phyloP scores from a whole-genome alignment of 805 yeast genomes.

The Lipomyces yamadae region DNA sequence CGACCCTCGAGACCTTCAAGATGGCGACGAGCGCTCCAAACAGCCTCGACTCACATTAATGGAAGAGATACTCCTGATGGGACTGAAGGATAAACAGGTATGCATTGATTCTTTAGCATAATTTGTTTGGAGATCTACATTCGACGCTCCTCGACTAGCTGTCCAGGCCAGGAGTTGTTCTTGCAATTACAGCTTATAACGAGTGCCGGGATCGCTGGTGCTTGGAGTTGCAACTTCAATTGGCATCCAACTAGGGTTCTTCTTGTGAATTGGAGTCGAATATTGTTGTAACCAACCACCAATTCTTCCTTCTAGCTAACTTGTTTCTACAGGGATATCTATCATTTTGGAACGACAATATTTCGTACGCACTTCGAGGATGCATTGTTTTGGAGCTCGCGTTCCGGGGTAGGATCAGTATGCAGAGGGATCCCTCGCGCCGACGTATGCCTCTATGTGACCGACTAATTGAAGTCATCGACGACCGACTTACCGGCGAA shows the following conservation, averaged over 20 bases:
- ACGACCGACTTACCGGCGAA: constrained; percentile 89
- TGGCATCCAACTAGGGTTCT: not conserved
- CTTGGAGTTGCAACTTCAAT: not conserved
- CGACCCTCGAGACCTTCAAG: constrained; percentile 72
- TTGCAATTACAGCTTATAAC: not conserved
- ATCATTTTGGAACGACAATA: constrained; percentile 97
- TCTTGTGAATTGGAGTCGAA: not conserved
- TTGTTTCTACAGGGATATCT: constrained; percentile 65
- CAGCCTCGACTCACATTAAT: constrained; percentile 83
- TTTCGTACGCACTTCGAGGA: constrained; percentile 94
- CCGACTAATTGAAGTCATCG: constrained; percentile 83
- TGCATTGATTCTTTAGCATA: not conserved
- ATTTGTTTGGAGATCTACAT: not conserved
- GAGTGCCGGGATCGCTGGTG: not conserved
- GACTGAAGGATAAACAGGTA: constrained; percentile 85
- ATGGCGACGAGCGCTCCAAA: constrained; percentile 51
- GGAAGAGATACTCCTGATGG: constrained; percentile 95
- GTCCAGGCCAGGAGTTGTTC: not conserved
- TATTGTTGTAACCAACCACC: not conserved
- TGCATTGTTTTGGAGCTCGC: constrained; percentile 92
- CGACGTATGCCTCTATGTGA: constrained; percentile 87
- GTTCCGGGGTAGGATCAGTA: constrained; percentile 82
- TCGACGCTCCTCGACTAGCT: not conserved
- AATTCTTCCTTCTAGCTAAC: not conserved
- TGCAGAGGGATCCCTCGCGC: constrained; percentile 91